phyloP scores from a whole-genome alignment of 345 rosid genomes.

The Linum trigynum region DNA sequence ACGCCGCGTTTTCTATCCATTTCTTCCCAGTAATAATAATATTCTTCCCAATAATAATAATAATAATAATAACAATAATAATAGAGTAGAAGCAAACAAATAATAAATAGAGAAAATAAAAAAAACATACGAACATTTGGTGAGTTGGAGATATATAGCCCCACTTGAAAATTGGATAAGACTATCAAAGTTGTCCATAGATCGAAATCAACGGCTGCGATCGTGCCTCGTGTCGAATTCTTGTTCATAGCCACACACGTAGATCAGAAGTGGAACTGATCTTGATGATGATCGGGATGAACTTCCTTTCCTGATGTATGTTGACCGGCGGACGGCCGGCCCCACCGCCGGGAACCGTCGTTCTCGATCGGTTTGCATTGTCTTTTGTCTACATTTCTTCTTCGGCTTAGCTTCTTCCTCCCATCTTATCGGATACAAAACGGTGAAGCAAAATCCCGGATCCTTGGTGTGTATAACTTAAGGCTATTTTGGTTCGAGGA shows the following conservation, averaged over 20 bases:
- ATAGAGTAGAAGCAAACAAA: neutral
- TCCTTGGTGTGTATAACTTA: too few species aligned
- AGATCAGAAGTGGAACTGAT: neutral
- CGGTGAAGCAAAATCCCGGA: too few species aligned
- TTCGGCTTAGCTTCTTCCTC: too few species aligned
- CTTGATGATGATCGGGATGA: neutral
- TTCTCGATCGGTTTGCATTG: neutral
- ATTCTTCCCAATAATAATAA: neutral
- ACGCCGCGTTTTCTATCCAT: slow-evolving; percentile 31
- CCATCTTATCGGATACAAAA: too few species aligned
- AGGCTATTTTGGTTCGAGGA: too few species aligned
- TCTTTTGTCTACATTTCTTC: neutral
- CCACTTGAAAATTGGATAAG: slow-evolving; percentile 20
- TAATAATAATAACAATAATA: neutral
- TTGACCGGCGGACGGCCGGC: too few species aligned
- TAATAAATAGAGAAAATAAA: neutral
- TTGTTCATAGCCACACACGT: neutral
- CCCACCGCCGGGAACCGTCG: too few species aligned
- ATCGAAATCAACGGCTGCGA: neutral
- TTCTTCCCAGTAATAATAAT: neutral
- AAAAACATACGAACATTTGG: neutral
- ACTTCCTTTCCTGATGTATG: neutral
- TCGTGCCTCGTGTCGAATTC: slow-evolving; percentile 12
- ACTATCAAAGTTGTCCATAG: neutral
- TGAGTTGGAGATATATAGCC: slow-evolving; percentile 14